Evolutionary conservation across 306 rosid genomes (phyloP).

Genomic region (Acacia confusa): DNA sequence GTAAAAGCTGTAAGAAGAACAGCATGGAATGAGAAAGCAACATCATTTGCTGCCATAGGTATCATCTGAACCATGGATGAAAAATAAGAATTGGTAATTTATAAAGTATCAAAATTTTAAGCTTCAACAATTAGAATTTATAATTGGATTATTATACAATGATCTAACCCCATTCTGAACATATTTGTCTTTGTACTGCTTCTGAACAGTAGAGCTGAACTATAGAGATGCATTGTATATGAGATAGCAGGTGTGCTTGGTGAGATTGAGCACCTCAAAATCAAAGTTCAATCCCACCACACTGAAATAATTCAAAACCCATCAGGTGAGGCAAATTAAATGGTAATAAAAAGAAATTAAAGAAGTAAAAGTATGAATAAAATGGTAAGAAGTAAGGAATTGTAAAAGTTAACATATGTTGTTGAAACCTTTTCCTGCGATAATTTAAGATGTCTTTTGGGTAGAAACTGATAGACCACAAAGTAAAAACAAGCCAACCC

Average conservation of each 20-base stretch:
- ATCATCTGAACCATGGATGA: slow-evolving; percentile 65
- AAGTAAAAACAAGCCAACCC: slow-evolving; percentile 75
- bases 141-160: neutral
- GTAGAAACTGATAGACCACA: slow-evolving; percentile 70
- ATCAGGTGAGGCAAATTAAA: too few species aligned
- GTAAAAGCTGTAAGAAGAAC: slow-evolving; percentile 72
- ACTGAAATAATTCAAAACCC: slow-evolving; percentile 24
- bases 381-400: too few species aligned
- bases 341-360: too few species aligned
- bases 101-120: too few species aligned
- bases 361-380: too few species aligned
- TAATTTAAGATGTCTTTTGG: slow-evolving; percentile 83
- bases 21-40: slow-evolving; percentile 87
- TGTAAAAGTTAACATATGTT: too few species aligned
- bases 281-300: slow-evolving; percentile 93
- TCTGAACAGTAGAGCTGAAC: slow-evolving; percentile 70
- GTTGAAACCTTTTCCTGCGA: slow-evolving; percentile 68
- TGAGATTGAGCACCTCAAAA: slow-evolving; percentile 75
- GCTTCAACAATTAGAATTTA: neutral
- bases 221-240: slow-evolving; percentile 77
- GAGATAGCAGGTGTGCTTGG: slow-evolving; percentile 81
- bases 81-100: too few species aligned
- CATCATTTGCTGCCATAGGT: slow-evolving; percentile 95
- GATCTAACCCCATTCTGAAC: slow-evolving; percentile 36
- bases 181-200: slow-evolving; percentile 68